These are phyloP conservation scores for Pichia eremophila DNA, from an alignment of 805 yeast species.

Conservation along the genomic window DNA sequence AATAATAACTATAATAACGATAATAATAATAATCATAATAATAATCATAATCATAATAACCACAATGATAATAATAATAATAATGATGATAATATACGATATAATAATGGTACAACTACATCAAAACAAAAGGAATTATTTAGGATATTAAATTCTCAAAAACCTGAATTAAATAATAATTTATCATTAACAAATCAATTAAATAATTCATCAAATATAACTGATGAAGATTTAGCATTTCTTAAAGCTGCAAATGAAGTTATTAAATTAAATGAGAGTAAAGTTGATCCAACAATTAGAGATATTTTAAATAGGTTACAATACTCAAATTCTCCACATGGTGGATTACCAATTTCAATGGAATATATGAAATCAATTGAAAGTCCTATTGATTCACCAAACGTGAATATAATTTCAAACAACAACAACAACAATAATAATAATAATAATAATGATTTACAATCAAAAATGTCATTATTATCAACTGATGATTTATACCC, in stretches of 20 bases:
- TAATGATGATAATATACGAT: not conserved
- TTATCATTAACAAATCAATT: not conserved
- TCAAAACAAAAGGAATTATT: constrained; percentile 10
- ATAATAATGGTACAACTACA: not conserved
- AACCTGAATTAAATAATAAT: constrained; percentile 9
- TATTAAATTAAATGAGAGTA: constrained; percentile 31
- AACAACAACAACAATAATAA: not conserved
- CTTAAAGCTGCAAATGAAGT: constrained; percentile 55
- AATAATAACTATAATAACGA: too few relatives aligned
- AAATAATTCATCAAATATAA: constrained; percentile 15
- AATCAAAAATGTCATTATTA: not conserved
- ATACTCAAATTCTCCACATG: constrained; percentile 51
- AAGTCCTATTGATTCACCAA: not conserved
- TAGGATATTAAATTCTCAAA: constrained; percentile 21
- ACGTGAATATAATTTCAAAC: not conserved
- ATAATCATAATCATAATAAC: not conserved
- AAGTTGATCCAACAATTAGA: constrained; percentile 55
- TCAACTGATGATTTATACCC: constrained; percentile 1
- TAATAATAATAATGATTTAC: not conserved
- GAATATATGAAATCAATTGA: constrained; percentile 12
- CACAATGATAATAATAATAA: not conserved
- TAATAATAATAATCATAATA: too few relatives aligned
- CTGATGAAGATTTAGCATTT: constrained; percentile 45
- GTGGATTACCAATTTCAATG: constrained; percentile 33
- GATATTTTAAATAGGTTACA: constrained; percentile 51